Evolutionary conservation across 2,329 filamentous ascomycete genomes (phyloP).

Genomic region (Hirsutella thompsonii): DNA sequence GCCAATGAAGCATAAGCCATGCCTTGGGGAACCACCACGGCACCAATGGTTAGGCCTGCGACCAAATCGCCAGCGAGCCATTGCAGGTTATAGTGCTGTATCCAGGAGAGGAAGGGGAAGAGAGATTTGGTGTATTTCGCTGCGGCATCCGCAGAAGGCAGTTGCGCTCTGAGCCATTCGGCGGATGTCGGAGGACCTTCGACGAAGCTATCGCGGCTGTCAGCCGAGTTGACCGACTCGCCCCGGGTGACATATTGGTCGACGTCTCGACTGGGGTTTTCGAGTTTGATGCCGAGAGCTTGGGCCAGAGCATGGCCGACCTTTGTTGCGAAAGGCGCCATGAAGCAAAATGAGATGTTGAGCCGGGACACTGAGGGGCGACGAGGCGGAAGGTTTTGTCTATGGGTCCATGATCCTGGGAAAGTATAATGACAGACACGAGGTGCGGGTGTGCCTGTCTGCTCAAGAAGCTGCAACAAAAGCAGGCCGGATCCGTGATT

Average conservation of each 20-base stretch:
- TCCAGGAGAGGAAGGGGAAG: conserved; percentile 88
- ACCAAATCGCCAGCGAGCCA: conserved; percentile 86
- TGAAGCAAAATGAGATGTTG: conserved; percentile 8
- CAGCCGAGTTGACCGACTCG: conserved; percentile 66
- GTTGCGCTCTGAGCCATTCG: conserved; percentile 57
- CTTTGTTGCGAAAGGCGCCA: conserved; percentile 34
- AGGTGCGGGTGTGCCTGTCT: no score
- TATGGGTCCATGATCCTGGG: not conserved
- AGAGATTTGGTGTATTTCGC: conserved; percentile 53
- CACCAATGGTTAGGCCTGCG: conserved; percentile 52
- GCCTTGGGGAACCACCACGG: conserved; percentile 78
- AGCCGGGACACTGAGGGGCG: not conserved
- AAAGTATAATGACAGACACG: no score
- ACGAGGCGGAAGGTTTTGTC: not conserved
- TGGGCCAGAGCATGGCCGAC: conserved; percentile 66
- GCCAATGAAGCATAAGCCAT: conserved; percentile 92
- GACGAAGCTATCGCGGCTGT: conserved; percentile 64
- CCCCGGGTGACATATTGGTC: conserved; percentile 55
- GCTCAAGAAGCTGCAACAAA: no score
- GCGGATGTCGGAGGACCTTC: conserved; percentile 65
- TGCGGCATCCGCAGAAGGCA: conserved; percentile 45
- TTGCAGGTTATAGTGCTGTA: conserved; percentile 72
- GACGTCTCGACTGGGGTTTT: conserved; percentile 33
- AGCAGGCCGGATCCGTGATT: no score
- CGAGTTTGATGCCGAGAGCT: conserved; percentile 68